Base-by-base conservation (phyloP, 2,329 filamentous ascomycete genomes). In the Pseudocercospora vitis region DNA sequence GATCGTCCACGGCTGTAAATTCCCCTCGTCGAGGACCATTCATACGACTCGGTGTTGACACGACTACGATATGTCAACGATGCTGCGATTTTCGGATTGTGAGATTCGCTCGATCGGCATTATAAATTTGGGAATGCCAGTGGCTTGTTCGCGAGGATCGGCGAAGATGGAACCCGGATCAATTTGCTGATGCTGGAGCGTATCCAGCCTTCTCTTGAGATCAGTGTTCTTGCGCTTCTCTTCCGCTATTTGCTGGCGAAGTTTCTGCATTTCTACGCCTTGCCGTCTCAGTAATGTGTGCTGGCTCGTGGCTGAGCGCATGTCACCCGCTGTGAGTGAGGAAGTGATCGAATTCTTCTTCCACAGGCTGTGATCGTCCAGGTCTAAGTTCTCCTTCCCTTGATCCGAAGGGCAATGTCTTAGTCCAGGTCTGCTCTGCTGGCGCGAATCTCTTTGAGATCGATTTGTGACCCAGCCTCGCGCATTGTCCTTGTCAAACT, bases 131-230 rank as follows among this genome's bases (percentile, higher is more conserved):
- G n/a, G n/a, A n/a, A n/a, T n/a, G n/a, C n/a, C 31, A 19, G 33
- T 19, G 7, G 16, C 14, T 4, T 37, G 3, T 3, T 37, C 14
- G 3, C 33, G 16, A 19, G 12, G 6, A 28, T 7, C 8, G 11
- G 14, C 21, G 8, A n/a, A 14, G n/a, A 18, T 24, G 18, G 12
- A 26, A 7, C 42, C 42, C 3, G 42, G 39, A 39, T 52, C 49
- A n/a, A 31, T 26, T n/a, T 29, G 32, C 39, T 52, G 26, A 14
- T 52, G 29, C 23, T 52, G 39, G 14, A 52, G 24, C 8, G 49
- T 52, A 3, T 31, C 16, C 4, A 52, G 26, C 3, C 49, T 37
- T 31, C 39, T 23, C 1, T 26, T 19, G 11, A 52, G 40, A 1
- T n/a, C 26, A 7, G 49, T 40, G 2, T 16, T 45, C 16, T 35